Evolutionary conservation across 106 monocot genomes (phyloP).

Genomic region (Narthecium ossifragum): DNA sequence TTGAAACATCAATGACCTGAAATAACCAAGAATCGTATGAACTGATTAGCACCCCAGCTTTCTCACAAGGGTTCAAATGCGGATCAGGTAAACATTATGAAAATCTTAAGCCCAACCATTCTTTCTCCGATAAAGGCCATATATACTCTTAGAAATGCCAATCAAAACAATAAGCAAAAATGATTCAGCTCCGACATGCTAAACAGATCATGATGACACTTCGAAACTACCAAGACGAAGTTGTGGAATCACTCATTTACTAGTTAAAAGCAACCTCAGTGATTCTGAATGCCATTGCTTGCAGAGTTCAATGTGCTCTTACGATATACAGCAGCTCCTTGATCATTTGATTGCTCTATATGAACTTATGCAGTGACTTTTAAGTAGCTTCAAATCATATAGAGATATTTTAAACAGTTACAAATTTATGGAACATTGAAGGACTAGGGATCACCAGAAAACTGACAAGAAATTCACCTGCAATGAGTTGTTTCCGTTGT

Average conservation of each 20-base stretch:
- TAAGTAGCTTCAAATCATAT: not conserved
- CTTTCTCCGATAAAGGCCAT: not conserved
- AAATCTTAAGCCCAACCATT: not conserved
- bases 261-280: no score
- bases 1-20: constrained; percentile 69
- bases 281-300: no score
- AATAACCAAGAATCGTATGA: not conserved
- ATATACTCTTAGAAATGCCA: not conserved
- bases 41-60: not conserved
- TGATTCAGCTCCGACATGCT: not conserved
- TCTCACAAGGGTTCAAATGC: not conserved
- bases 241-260: no score
- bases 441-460: not conserved
- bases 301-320: no score
- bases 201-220: no score
- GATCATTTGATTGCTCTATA: not conserved
- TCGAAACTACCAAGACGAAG: no score
- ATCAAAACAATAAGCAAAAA: not conserved
- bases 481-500: constrained; percentile 51
- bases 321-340: not conserved
- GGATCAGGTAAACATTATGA: not conserved
- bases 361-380: not conserved
- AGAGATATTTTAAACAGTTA: not conserved
- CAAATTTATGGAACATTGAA: not conserved
- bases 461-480: constrained; percentile 27